These are phyloP conservation scores for Phytophthora constricta DNA, from an alignment of 352 stramenopile species.

Conservation along the genomic window DNA sequence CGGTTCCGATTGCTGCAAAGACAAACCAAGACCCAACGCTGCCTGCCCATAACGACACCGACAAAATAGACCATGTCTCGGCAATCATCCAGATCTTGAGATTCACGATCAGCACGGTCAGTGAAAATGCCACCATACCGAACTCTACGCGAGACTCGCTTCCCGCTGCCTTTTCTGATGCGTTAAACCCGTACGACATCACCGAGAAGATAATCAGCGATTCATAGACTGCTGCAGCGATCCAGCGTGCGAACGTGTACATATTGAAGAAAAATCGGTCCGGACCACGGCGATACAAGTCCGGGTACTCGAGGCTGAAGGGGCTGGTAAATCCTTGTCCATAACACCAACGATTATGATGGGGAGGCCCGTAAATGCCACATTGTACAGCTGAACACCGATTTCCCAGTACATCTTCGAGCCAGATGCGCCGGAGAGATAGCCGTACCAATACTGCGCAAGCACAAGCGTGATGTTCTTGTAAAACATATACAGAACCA, in stretches of 20 bases:
- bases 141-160: conserved; percentile 84
- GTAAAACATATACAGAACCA: conserved; percentile 95
- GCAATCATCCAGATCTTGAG: conserved; percentile 92
- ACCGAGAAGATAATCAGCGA: conserved; percentile 84
- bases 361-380: conserved; percentile 93
- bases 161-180: conserved; percentile 54
- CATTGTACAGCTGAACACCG: conserved; percentile 93
- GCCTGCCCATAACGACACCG: conserved; percentile 57
- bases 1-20: conserved; percentile 65
- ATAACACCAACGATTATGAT: conserved; percentile 89
- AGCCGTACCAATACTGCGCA: conserved; percentile 91
- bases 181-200: conserved; percentile 82
- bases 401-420: conserved; percentile 89
- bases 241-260: conserved; percentile 81
- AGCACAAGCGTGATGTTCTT: conserved; percentile 95
- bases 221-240: conserved; percentile 79
- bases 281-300: conserved; percentile 75
- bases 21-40: conserved; percentile 80
- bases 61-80: conserved; percentile 77
- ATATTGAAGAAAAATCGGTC: conserved; percentile 82
- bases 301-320: conserved; percentile 81
- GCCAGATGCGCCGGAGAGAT: conserved; percentile 93
- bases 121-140: conserved; percentile 90
- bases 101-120: conserved; percentile 94
- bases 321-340: conserved; percentile 82